phyloP scores from a whole-genome alignment of 2,329 filamentous ascomycete species.

The Septoria linicola region DNA sequence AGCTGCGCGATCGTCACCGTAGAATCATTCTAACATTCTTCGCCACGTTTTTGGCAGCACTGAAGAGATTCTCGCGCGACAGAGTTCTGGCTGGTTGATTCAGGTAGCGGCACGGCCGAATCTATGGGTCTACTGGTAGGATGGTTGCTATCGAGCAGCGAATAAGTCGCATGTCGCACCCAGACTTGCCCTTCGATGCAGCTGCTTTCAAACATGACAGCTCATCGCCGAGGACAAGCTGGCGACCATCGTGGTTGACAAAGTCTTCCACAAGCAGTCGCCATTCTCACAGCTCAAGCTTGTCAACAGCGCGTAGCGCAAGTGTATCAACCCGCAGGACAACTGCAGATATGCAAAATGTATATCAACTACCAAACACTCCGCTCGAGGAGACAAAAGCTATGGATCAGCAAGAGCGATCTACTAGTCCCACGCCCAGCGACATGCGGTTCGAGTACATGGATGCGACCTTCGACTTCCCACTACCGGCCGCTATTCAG shows the following conservation, averaged over 20 bases:
- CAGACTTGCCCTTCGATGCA: slow-evolving; percentile 9
- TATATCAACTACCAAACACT: slow-evolving; percentile 12
- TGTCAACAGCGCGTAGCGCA: slow-evolving; percentile 10
- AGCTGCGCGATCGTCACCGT: too few species aligned
- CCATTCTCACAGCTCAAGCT: slow-evolving; percentile 10
- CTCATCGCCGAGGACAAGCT: slow-evolving; percentile 8
- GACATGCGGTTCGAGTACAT: slow-evolving; percentile 10
- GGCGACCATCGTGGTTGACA: slow-evolving; percentile 14
- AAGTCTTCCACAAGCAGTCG: slow-evolving; percentile 9
- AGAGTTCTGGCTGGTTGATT: too few species aligned
- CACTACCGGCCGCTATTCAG: neutral
- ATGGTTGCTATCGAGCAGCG: slow-evolving; percentile 5
- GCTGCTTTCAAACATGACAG: neutral
- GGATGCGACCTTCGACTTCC: slow-evolving; percentile 14
- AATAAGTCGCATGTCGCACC: slow-evolving; percentile 11
- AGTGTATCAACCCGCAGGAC: slow-evolving; percentile 2
- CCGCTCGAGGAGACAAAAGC: neutral
- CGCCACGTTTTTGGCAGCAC: too few species aligned
- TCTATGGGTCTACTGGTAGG: neutral
- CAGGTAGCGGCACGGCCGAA: too few species aligned
- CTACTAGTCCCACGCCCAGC: neutral
- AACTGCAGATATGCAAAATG: slow-evolving; percentile 5
- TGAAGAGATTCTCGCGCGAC: too few species aligned
- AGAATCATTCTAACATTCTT: too few species aligned
- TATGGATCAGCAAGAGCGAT: neutral